Evolutionary conservation across 2,329 filamentous ascomycete genomes (phyloP), one percentile per base, ranked within the genome.

Genomic region (Fusarium equiseti): DNA sequence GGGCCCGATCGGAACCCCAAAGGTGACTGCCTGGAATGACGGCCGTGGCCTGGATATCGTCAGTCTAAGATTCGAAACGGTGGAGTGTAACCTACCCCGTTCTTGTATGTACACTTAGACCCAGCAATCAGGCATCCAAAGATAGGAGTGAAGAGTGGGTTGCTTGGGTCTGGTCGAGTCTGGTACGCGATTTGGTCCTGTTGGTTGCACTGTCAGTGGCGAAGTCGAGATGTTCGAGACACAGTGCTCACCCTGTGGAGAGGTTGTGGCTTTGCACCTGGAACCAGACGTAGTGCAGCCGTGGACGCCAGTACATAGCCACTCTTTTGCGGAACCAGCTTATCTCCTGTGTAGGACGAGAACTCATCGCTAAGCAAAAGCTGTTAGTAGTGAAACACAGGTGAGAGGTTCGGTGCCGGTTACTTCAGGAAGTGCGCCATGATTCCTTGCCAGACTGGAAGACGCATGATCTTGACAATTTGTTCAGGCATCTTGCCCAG

Each of bases 121-220:
- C 53, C 53, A 9, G 53, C 43, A 18, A 56, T 38, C 29, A 49
- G 24, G 7, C 53, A 56, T 8, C 53, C 53, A 22, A 56, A 31
- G 5, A 49, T 56, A 2, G 53, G 53, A 6, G 43, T 56, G 42
- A 49, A 56, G 3, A 49, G 43, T 16, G 53, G 43, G 29, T 56
- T 56, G 1, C 16, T 49, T 1, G 43, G 43, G 22, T 56, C 53
- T 13, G 53, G 31, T 1, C 42, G 31, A 38, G 42, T 45, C 18
- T 56, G 43, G 22, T 48, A 56, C 24, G 29, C 40, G 43, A 56
- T 45, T 32, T 49, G 53, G 24, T 56, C 53, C 53, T 49, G 22
- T 0, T 44, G 3, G 20, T 44, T 38, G n/a, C 35, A 38, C 35
- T 1, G 35, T 38, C 35, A 38, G 35, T n/a, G 35, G 35, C 35